These are phyloP conservation scores for Parietaria judaica DNA, from an alignment of 306 rosid species.

Conservation along the genomic window DNA sequence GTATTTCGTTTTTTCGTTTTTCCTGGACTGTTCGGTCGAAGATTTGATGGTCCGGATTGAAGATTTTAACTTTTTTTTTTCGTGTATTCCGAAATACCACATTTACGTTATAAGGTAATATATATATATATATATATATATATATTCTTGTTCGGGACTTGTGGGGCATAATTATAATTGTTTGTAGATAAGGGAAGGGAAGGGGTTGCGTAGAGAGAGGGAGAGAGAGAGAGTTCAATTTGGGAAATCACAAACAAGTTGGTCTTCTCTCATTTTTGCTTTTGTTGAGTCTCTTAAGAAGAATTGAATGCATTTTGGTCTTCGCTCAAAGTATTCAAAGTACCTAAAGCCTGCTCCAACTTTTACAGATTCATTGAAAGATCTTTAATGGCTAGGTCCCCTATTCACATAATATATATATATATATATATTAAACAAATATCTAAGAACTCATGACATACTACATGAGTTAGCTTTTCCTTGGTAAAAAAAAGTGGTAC, in stretches of 20 bases:
- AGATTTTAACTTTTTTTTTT: no score
- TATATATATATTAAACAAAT: no score
- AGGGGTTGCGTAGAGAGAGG: background rate
- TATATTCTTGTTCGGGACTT: background rate
- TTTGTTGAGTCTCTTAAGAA: conserved; percentile 32
- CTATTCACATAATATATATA: conserved; percentile 25
- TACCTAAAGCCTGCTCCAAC: conserved; percentile 38
- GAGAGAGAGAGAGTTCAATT: conserved; percentile 1
- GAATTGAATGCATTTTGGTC: conserved; percentile 49
- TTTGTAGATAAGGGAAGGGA: background rate
- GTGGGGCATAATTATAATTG: background rate
- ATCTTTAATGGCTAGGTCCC: conserved; percentile 55
- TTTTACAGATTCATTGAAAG: conserved; percentile 72
- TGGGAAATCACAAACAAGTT: background rate
- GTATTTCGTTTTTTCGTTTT: no score
- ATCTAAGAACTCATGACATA: no score
- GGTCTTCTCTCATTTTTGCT: conserved; percentile 2
- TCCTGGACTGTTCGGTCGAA: no score
- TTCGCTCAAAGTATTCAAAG: conserved; percentile 46
- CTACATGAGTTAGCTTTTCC: background rate
- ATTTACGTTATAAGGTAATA: no score
- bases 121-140: background rate
- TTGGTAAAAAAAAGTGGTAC: background rate
- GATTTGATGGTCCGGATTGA: no score
- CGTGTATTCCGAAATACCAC: no score